Conservation (phyloP, 192 early-diverging fungal species). For the Entomortierella chlamydospora region DNA sequence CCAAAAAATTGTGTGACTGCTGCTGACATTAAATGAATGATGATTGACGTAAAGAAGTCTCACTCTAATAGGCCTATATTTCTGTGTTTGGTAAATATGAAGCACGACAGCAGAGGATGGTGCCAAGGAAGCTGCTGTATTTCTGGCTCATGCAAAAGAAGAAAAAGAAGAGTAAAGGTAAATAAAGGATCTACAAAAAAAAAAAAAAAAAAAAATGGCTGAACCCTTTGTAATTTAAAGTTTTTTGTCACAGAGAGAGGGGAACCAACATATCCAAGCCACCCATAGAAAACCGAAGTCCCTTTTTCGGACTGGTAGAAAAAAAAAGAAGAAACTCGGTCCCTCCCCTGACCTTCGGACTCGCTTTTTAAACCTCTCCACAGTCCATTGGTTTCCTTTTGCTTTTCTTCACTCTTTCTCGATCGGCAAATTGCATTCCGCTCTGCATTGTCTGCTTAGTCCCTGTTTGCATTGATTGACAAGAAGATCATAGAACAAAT, state of each 20-base stretch:
- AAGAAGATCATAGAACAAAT: too few relatives aligned
- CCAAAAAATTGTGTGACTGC: constrained; percentile 84
- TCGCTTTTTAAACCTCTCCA: neutral
- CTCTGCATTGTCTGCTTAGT: neutral
- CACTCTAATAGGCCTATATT: neutral
- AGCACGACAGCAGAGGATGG: constrained; percentile 76
- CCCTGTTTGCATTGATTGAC: too few relatives aligned
- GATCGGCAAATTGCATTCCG: neutral
- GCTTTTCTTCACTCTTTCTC: neutral
- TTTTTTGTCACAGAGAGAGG: too few relatives aligned
- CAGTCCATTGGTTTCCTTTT: neutral
- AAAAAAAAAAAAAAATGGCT: too few relatives aligned
- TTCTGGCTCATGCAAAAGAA: neutral
- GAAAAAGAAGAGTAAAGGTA: neutral
- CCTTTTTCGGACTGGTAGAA: neutral
- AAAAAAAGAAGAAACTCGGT: neutral
- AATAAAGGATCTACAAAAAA: too few relatives aligned
- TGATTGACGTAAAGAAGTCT: too few relatives aligned
- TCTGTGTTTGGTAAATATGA: constrained; percentile 57
- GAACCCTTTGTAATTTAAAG: too few relatives aligned
- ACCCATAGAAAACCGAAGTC: neutral
- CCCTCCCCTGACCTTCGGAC: neutral
- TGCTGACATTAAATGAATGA: too few relatives aligned
- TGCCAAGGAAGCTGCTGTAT: constrained; percentile 9
- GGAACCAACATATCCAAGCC: neutral